Percentiles rank a stretch among this genome's conserved stretches.
These are phyloP conservation scores for Fragaria ananassa DNA, from an alignment of 306 rosid species.

Conservation along the genomic window DNA sequence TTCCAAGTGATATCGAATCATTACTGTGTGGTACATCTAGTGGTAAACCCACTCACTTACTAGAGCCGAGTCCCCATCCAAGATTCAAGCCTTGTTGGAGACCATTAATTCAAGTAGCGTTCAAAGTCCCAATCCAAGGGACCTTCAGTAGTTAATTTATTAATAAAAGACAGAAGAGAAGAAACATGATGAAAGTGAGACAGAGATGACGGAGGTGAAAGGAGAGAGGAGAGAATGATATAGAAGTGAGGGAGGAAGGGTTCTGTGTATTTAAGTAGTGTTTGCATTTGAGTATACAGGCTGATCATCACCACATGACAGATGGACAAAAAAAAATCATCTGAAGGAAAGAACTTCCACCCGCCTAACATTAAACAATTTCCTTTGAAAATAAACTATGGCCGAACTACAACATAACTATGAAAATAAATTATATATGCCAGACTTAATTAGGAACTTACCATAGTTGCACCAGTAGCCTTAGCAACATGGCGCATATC, in stretches of 20 bases:
- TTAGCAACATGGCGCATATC: constrained; percentile 99
- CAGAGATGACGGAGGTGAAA: background rate
- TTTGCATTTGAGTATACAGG: background rate
- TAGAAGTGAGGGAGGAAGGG: background rate
- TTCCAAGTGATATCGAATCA: background rate
- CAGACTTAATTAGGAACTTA: constrained; percentile 27
- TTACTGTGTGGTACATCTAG: background rate
- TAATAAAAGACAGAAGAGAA: background rate
- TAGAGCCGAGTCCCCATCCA: background rate
- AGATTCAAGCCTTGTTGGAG: background rate
- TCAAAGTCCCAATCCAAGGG: background rate
- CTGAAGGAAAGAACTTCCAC: background rate
- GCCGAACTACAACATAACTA: background rate
- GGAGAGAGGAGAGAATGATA: background rate
- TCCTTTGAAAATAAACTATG: background rate
- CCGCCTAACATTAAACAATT: background rate
- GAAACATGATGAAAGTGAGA: background rate
- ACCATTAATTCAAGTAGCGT: background rate
- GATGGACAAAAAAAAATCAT: background rate
- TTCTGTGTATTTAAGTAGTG: background rate
- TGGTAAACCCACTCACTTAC: background rate
- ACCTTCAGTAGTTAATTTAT: background rate
- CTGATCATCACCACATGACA: background rate
- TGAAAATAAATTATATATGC: background rate
- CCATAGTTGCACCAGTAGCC: constrained; percentile 98